These are phyloP conservation scores for Yamadazyma songkhlaensis DNA, from an alignment of 1,139 yeast genomes.

Conservation along the genomic window DNA sequence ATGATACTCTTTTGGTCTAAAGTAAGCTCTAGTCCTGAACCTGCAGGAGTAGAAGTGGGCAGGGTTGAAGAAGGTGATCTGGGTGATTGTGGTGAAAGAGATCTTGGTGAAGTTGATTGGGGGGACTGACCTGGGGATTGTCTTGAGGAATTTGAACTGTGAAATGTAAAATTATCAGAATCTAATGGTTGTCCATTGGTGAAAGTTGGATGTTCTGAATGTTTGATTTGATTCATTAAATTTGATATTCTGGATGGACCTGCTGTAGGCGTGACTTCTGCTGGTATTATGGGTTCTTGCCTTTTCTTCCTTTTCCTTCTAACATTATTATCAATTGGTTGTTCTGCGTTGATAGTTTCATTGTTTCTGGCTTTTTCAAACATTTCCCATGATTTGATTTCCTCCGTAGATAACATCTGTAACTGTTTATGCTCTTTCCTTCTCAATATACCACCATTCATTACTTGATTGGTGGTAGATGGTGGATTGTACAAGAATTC, in stretches of 20 bases:
- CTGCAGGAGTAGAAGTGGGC: neutral
- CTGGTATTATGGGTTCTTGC: slow-evolving; percentile 6
- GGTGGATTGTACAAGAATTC: slow-evolving; percentile 21
- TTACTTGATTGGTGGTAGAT: slow-evolving; percentile 14
- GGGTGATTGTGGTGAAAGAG: neutral
- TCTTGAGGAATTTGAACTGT: neutral
- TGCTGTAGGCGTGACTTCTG: slow-evolving; percentile 1
- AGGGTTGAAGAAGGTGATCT: neutral
- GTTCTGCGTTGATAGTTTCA: slow-evolving; percentile 1
- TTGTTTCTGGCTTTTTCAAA: slow-evolving; percentile 32
- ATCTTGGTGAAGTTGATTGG: neutral
- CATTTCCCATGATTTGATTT: slow-evolving; percentile 37
- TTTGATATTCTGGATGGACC: slow-evolving; percentile 18
- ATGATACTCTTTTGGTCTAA: slow-evolving; percentile 47
- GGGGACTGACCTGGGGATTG: neutral
- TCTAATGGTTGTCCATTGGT: too few species aligned
- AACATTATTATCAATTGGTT: slow-evolving; percentile 1
- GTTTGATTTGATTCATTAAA: slow-evolving; percentile 25
- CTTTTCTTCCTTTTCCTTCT: slow-evolving; percentile 25
- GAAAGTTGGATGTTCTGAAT: neutral
- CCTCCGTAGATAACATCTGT: slow-evolving; percentile 33
- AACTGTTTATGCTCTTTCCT: slow-evolving; percentile 34
- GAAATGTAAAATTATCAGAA: too few species aligned
- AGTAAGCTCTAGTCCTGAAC: slow-evolving; percentile 20
- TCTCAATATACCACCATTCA: slow-evolving; percentile 42